Base-by-base conservation (phyloP, 768 basidiomycete species). In the Flagelloscypha sp. region DNA sequence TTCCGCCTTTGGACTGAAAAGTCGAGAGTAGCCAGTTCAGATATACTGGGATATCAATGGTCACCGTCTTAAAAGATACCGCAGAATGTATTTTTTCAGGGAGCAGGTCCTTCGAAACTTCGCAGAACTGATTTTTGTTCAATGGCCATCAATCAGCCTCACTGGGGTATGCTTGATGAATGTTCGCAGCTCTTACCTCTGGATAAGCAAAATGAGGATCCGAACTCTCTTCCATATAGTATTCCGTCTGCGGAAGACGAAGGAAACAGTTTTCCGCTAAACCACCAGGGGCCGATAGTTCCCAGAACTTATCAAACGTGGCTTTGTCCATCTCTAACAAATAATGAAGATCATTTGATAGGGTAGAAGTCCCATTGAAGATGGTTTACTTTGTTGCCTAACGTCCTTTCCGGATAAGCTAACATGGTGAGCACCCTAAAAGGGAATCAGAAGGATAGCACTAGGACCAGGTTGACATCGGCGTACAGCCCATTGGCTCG, bases 21-120 rank as follows among this genome's bases (percentile, higher is more conserved):
- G 73, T 74, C 6, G 68, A 53, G 21, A 79, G 55, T 19, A 92
- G 74, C 56, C 84, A 87, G 22, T 71, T 67, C 44, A 87, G 63
- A 50, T 90, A 89, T 19, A 63, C 57, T 0, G 84, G 72, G 0
- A 72, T 66, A 53, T 90, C 79, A 43, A 92, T 76, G 1, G 76
- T 74, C 18, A 90, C 41, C 0, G 84, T 84, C 4, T 58, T 70
- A 59, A 87, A 85, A 1, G 71, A 55, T 1, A 66, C 64, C 1
- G 77, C 80, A 10, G 55, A 56, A 20, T n/a, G n/a, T n/a, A 55
- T 46, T 7, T 69, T 66, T 4, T 55, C 57, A 0, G 60, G 54
- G n/a, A n/a, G n/a, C n/a, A n/a, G n/a, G n/a, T n/a, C n/a, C n/a
- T n/a, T n/a, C n/a, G n/a, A n/a, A n/a, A n/a, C n/a, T n/a, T n/a